A percentile compares a stretch with the other conserved stretches of the same genome.
Conservation (phyloP, 1,284 basidiomycete genomes). For the Xerocomus minutiporus region DNA sequence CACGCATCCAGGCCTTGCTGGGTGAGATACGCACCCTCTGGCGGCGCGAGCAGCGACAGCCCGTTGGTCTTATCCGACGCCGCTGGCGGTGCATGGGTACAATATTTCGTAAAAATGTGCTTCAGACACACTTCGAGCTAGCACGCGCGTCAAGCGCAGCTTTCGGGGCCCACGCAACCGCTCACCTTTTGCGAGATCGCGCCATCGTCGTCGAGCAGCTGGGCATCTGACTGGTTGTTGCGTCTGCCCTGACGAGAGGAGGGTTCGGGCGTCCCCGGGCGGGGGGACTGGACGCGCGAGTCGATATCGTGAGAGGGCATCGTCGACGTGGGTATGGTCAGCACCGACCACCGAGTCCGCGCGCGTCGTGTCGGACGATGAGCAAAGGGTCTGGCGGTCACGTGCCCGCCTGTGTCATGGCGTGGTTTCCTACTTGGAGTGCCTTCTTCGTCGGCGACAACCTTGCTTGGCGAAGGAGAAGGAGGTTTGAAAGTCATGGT, state of each 20-base stretch:
- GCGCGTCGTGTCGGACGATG: constrained; percentile 25
- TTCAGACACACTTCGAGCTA: constrained; percentile 61
- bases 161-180: neutral
- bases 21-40: constrained; percentile 54
- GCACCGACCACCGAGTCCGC: constrained; percentile 23
- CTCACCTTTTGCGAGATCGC: constrained; percentile 58
- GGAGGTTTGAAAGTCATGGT: no score
- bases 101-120: constrained; percentile 73
- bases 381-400: constrained; percentile 17
- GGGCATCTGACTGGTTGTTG: constrained; percentile 37
- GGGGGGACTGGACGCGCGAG: constrained; percentile 42
- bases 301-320: constrained; percentile 19
- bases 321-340: constrained; percentile 12
- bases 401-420: constrained; percentile 10
- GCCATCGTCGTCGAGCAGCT: constrained; percentile 62
- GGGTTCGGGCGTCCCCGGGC: constrained; percentile 59
- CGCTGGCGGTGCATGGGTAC: constrained; percentile 42
- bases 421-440: constrained; percentile 18
- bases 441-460: no score
- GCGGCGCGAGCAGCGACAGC: constrained; percentile 41
- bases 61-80: constrained; percentile 12
- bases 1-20: constrained; percentile 62
- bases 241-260: constrained; percentile 55
- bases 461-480: no score
- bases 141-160: neutral